These are phyloP conservation scores for Radiomyces spectabilis DNA, from an alignment of 192 early-diverging fungal species.

Conservation along the genomic window DNA sequence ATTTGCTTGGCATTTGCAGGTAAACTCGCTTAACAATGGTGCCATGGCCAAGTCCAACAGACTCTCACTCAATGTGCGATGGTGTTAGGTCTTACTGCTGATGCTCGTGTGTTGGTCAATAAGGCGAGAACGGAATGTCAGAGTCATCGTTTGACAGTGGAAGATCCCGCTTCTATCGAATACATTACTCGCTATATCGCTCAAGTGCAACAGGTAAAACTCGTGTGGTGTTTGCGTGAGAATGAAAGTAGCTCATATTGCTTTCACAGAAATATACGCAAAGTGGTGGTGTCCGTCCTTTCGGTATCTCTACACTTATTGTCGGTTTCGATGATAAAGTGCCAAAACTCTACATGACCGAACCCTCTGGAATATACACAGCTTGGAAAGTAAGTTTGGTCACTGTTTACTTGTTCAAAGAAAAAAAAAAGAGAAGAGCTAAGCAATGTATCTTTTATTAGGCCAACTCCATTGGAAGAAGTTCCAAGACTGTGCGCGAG, in stretches of 20 bases:
- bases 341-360: conserved; percentile 94
- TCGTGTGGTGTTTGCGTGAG: background rate
- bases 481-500: conserved; percentile 95
- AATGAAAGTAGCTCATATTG: too few species aligned
- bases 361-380: conserved; percentile 97
- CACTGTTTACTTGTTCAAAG: too few species aligned
- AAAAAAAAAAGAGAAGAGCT: too few species aligned
- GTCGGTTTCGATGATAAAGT: conserved; percentile 86
- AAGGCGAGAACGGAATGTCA: conserved; percentile 97
- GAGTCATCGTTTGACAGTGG: conserved; percentile 93
- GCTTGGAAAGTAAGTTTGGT: conserved; percentile 92
- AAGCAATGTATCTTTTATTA: conserved; percentile 3
- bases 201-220: conserved; percentile 82
- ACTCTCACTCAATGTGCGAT: too few species aligned
- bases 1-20: conserved; percentile 95
- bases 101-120: conserved; percentile 93
- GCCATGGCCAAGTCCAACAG: too few species aligned
- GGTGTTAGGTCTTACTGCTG: conserved; percentile 92
- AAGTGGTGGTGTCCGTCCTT: conserved; percentile 95
- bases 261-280: conserved; percentile 87
- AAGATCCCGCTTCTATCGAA: conserved; percentile 95
- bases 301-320: conserved; percentile 95
- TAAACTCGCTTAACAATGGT: conserved; percentile 10
- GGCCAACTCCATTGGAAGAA: conserved; percentile 94
- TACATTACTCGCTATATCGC: conserved; percentile 98